Conservation (phyloP, 306 rosid species). For the Acacia acuminata region DNA sequence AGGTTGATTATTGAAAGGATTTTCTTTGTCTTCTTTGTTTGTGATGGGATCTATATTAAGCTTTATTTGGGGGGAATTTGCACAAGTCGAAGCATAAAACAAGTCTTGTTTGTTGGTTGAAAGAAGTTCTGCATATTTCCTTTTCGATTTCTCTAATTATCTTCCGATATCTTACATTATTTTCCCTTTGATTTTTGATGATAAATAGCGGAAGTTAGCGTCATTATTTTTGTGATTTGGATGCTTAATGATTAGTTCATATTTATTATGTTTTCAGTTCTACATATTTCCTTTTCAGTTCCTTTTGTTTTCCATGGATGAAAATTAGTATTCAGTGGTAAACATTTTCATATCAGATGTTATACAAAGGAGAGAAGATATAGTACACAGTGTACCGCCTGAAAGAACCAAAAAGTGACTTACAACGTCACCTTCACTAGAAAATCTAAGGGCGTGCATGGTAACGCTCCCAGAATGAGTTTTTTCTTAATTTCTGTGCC, state of each 20-base stretch:
- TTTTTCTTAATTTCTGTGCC: too few relatives aligned
- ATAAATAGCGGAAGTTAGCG: not conserved
- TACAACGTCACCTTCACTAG: conserved; percentile 59
- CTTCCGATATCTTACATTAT: not conserved
- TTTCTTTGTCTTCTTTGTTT: not conserved
- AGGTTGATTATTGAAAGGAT: not conserved
- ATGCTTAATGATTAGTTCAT: too few relatives aligned
- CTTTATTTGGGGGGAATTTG: not conserved
- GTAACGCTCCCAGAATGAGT: too few relatives aligned
- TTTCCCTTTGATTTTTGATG: not conserved
- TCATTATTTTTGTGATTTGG: too few relatives aligned
- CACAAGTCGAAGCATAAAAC: not conserved
- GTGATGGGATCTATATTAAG: not conserved
- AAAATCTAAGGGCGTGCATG: too few relatives aligned
- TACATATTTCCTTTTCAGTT: not conserved
- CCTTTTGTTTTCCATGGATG: not conserved
- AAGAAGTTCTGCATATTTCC: not conserved
- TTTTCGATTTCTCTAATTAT: not conserved
- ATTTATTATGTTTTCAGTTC: too few relatives aligned
- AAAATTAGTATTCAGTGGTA: not conserved
- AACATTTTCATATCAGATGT: not conserved
- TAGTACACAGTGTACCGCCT: too few relatives aligned
- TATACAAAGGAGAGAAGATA: too few relatives aligned
- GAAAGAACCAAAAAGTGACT: conserved; percentile 59
- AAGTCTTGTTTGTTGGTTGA: not conserved